A percentile compares a stretch with the other conserved stretches of the same genome.
Conservation (phyloP, 1,284 basidiomycete species). For the Leccinum angustisporum region DNA sequence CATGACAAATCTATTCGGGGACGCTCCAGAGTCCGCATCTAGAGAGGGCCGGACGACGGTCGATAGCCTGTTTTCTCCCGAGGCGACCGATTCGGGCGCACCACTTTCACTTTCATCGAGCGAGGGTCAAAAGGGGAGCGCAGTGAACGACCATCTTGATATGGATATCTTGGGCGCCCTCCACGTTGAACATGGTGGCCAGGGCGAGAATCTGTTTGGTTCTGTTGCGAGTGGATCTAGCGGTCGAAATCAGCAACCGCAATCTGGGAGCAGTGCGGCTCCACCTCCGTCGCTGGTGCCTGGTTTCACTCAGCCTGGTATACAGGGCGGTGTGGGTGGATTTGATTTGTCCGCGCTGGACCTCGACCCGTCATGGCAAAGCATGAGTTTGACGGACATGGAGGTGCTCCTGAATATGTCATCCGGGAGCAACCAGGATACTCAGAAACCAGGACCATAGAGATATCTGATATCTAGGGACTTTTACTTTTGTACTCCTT, state of each 20-base stretch:
- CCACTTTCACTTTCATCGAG: no score
- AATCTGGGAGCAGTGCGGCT: conserved; percentile 27
- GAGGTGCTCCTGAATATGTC: conserved; percentile 31
- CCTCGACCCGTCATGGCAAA: conserved; percentile 35
- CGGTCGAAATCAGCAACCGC: conserved; percentile 14
- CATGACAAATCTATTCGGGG: conserved; percentile 56
- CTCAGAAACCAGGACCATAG: conserved; percentile 27
- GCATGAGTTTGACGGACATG: conserved; percentile 37
- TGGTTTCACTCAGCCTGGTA: conserved; percentile 31
- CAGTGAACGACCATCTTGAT: conserved; percentile 23
- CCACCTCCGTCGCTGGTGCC: conserved; percentile 41
- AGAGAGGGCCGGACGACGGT: conserved; percentile 32
- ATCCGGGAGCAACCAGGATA: conserved; percentile 24
- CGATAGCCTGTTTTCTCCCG: conserved; percentile 51
- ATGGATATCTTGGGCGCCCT: conserved; percentile 34
- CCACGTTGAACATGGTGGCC: conserved; percentile 18
- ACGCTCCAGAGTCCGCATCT: conserved; percentile 37
- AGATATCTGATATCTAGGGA: not conserved
- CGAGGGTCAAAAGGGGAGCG: conserved; percentile 17
- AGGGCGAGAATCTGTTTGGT: conserved; percentile 24
- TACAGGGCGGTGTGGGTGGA: conserved; percentile 23
- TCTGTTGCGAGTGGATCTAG: conserved; percentile 18
- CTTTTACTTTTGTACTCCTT: not conserved
- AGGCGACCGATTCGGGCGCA: conserved; percentile 17
- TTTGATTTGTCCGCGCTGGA: conserved; percentile 44